Base-by-base conservation (phyloP, 164 flowering plant species). In the Sedum album region DNA sequence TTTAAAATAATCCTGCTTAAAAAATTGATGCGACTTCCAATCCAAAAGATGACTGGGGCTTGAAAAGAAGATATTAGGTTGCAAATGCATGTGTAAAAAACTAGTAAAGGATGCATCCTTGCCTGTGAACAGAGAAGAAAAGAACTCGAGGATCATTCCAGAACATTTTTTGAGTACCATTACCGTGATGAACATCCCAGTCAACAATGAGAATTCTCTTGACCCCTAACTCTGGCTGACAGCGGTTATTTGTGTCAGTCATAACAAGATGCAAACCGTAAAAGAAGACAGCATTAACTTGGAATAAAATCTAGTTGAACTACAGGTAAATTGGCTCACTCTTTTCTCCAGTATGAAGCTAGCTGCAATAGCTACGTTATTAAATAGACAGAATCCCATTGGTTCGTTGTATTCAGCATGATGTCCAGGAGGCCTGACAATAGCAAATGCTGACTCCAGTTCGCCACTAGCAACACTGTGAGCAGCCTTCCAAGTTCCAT, bases 101-200 rank as follows among this genome's bases (percentile, higher is more conserved):
- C 31, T 61, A n/a, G n/a, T 30, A 31, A 46, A 46, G 18, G 23
- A 44, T 44, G 39, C 33, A 20, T 10, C 20, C 48, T 61, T 84
- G 89, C 99, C 99, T 85, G 74, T 95, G 99, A 70, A 92, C 97
- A 31, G 99, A 95, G 83, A 95, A 95, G 82, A 85, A 95, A 39
- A 95, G 76, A 73, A 95, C 99, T 67, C 90, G 86, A 66, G 96
- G 79, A 75, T 95, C 99, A 66, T 88, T 76, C 88, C 88, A 95
- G 69, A 95, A 95, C 87, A 82, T 88, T 72, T 92, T 90, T 67
- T 95, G 99, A 42, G 99, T 95, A 66, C 91, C 97, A 83, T 95
- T 95, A 35, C 99, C 99, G 83, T 95, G 99, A 76, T 95, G 99
- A 31, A 95, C 97, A 83, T 95, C 99, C 99, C 99, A 95, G 78